Base-by-base conservation (phyloP, 2,329 filamentous ascomycete genomes). In the Dothideomycetidae sp. region DNA sequence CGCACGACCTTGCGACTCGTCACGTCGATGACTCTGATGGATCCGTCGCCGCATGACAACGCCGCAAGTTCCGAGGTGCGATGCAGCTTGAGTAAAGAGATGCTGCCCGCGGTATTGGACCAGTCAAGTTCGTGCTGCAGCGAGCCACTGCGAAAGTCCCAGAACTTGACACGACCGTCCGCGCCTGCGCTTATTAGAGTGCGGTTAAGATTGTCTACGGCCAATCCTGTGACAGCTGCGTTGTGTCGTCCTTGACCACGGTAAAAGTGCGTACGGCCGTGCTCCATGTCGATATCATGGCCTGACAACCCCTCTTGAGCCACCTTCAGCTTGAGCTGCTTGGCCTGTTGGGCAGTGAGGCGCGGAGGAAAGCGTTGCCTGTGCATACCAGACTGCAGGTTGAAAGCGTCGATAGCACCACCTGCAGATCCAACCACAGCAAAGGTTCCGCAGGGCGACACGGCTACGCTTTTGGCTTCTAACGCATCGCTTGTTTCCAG, bases 81-180 rank as follows among this genome's bases (percentile, higher is more conserved):
- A 52, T 93, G 86, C 54, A 93, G 90, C 40, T 78, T 76, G 48
- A 88, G 76, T 11, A 72, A 75, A 1, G 75, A 81, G 36, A 93
- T 77, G 31, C 76, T 71, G 3, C 77, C 76, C 70, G 81, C 82
- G 21, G n/a, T 26, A 3, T 73, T 73, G 31, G 78, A 73, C 80
- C 85, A 93, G 55, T 86, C 76, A 36, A 96, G 74, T 52, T 94
- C 77, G 44, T 88, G 72, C 9, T 81, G 54, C 2, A 96, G 67
- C 31, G 74, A 71, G 5, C 88, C 90, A 0, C 81, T 83, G n/a
- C 75, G 59, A 45, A 98, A 93, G 46, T 93, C 82, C 92, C 92
- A 98, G 55, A 98, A 96, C 58, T 94, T 96, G 50, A 96, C 70
- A 57, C 80, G 93, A 19, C 90, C 90, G 56, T 98, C 90, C 10